Evolutionary conservation across 441 rosid species (phyloP).

Genomic region (Adansonia madagascariensis): DNA sequence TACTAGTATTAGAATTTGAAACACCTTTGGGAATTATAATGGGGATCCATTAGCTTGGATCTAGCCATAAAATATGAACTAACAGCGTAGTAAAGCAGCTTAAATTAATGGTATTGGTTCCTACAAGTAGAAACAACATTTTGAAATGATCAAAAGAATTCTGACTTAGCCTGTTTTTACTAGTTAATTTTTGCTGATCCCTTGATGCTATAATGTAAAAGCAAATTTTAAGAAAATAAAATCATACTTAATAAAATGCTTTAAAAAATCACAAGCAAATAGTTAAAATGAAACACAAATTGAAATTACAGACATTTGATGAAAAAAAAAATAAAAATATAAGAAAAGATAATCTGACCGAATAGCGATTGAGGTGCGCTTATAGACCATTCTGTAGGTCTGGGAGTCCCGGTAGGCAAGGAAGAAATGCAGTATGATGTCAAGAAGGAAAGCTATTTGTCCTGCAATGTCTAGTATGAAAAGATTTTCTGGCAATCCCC

Average conservation of each 20-base stretch:
- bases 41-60: slow-evolving; percentile 3
- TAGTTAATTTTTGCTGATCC: not conserved
- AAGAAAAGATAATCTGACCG: slow-evolving; percentile 46
- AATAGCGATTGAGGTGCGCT: slow-evolving; percentile 64
- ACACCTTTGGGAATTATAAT: slow-evolving; percentile 1
- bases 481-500: slow-evolving; percentile 80
- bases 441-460: slow-evolving; percentile 81
- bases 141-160: not conserved
- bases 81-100: not conserved
- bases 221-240: not conserved
- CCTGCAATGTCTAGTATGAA: slow-evolving; percentile 79
- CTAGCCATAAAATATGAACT: not conserved
- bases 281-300: not conserved
- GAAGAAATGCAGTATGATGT: slow-evolving; percentile 72
- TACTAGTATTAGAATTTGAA: not conserved
- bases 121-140: not conserved
- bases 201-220: not conserved
- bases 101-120: not conserved
- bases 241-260: not conserved
- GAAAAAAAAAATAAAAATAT: not conserved
- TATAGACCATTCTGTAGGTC: slow-evolving; percentile 67
- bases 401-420: slow-evolving; percentile 69
- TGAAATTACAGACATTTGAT: not conserved
- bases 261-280: not conserved
- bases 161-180: not conserved